Evolutionary conservation across 83 land plant species (phyloP).

Genomic region (Thuja plicata): DNA sequence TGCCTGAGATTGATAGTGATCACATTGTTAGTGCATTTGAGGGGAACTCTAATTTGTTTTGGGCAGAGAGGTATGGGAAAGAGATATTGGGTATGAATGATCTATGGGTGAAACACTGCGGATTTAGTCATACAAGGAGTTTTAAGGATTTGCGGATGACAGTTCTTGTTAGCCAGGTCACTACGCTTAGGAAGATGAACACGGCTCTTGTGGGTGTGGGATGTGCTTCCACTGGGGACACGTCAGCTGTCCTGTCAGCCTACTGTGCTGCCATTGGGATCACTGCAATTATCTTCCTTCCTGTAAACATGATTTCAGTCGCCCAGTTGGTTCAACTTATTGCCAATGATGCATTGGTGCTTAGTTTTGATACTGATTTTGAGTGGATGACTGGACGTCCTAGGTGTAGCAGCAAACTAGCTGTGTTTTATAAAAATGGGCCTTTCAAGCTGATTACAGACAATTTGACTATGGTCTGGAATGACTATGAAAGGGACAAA

Average conservation of each 20-base stretch:
- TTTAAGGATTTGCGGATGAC: slow-evolving; percentile 85
- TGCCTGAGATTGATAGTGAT: slow-evolving; percentile 58
- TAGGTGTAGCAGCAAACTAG: too few species aligned
- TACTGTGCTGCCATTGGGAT: slow-evolving; percentile 71
- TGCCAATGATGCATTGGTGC: slow-evolving; percentile 68
- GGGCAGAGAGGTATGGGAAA: slow-evolving; percentile 74
- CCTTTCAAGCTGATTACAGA: slow-evolving; percentile 69
- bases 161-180: slow-evolving; percentile 69
- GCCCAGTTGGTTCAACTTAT: slow-evolving; percentile 76
- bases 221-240: slow-evolving; percentile 78
- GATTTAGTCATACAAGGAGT: slow-evolving; percentile 67
- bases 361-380: slow-evolving; percentile 68
- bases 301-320: slow-evolving; percentile 60
- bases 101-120: slow-evolving; percentile 80
- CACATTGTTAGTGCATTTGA: slow-evolving; percentile 65
- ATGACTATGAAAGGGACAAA: too few species aligned
- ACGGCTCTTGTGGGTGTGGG: slow-evolving; percentile 64
- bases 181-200: slow-evolving; percentile 26
- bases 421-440: too few species aligned
- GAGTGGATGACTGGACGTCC: too few species aligned
- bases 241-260: too few species aligned
- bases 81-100: slow-evolving; percentile 63
- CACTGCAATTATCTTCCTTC: slow-evolving; percentile 70
- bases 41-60: slow-evolving; percentile 76
- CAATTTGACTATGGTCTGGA: too few species aligned